Base-by-base conservation (phyloP, 768 basidiomycete genomes). In the Chalciporus sphaerocephalus region DNA sequence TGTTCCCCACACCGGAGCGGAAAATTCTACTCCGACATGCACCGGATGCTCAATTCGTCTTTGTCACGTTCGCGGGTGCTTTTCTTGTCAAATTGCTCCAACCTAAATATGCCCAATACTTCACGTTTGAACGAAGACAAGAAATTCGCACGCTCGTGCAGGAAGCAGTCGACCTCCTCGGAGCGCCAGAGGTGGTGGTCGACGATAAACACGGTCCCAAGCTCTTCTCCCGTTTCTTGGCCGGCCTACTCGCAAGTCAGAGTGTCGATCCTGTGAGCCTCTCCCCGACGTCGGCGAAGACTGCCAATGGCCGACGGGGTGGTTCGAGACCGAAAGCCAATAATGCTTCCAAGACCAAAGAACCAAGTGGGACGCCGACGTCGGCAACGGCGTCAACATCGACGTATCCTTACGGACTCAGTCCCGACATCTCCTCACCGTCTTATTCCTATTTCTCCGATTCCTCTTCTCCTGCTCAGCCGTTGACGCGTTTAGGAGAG, bases 61-160 rank as follows among this genome's bases (percentile, higher is more conserved):
- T 91, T 54, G 74, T 82, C 20, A 87, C 83, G 0, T 91, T 90
- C 51, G 88, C 89, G 9, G 80, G 83, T 8, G 83, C 88, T 2
- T 92, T 92, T 71, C 71, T 92, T 13, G 75, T 92, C 52, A 91
- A 85, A 83, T 74, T 91, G n/a, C 71, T 92, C 11, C 86, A 87
- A 66, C 87, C 85, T 4, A 85, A 80, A 57, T 90, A 85, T 54
- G 69, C 79, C 0, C 64, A 71, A 9, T 80, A 82, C 58, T 72
- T 91, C 23, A 70, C 78, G 7, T 62, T 57, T 5, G 78, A 84
- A 38, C 74, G 76, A 45, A 80, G 86, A 18, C 56, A 69, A 15
- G 79, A 83, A 48, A 86, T 91, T 45, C 77, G 79, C 17, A 59
- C 63, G 0, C 69, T 80, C 18, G 85, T 92, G 0, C 79, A 83